Evolutionary conservation across 495 filamentous ascomycete genomes (phyloP).

Genomic region (Xylaria intraflava): DNA sequence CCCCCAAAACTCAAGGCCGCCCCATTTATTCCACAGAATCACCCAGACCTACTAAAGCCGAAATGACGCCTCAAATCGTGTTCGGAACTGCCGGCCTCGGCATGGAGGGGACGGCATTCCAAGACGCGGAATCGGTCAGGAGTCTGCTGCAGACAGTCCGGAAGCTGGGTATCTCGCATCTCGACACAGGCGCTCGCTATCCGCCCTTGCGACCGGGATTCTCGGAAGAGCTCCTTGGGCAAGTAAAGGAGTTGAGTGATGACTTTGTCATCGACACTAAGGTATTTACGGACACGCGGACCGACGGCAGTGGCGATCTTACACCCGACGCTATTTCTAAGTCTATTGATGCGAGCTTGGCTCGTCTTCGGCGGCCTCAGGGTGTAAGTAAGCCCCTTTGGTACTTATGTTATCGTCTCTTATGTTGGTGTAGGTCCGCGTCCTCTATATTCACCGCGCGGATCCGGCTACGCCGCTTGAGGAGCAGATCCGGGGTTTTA

Average conservation of each 20-base stretch:
- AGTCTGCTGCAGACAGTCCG: conserved; percentile 23
- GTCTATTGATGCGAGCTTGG: conserved; percentile 14
- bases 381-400: too few relatives aligned
- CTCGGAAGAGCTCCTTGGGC: conserved; percentile 40
- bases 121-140: conserved; percentile 18
- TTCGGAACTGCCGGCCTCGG: conserved; percentile 35
- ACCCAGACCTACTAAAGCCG: too few relatives aligned
- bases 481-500: conserved; percentile 27
- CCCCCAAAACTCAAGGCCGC: too few relatives aligned
- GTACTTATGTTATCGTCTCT: not conserved
- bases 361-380: conserved; percentile 11
- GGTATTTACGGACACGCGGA: conserved; percentile 23
- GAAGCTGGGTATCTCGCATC: conserved; percentile 25
- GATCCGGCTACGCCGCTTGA: conserved; percentile 30
- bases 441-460: conserved; percentile 29
- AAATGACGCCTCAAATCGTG: conserved; percentile 28
- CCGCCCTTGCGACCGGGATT: conserved; percentile 35
- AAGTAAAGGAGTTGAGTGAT: conserved; percentile 21
- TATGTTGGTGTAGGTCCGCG: conserved; percentile 19
- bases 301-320: conserved; percentile 19
- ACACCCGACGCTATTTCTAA: not conserved
- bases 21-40: too few relatives aligned
- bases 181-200: conserved; percentile 44
- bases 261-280: conserved; percentile 41
- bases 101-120: conserved; percentile 23